Evolutionary conservation across 495 filamentous ascomycete genomes (phyloP), one percentile per base, ranked within the genome.

Genomic region (Xeromyces bisporus): DNA sequence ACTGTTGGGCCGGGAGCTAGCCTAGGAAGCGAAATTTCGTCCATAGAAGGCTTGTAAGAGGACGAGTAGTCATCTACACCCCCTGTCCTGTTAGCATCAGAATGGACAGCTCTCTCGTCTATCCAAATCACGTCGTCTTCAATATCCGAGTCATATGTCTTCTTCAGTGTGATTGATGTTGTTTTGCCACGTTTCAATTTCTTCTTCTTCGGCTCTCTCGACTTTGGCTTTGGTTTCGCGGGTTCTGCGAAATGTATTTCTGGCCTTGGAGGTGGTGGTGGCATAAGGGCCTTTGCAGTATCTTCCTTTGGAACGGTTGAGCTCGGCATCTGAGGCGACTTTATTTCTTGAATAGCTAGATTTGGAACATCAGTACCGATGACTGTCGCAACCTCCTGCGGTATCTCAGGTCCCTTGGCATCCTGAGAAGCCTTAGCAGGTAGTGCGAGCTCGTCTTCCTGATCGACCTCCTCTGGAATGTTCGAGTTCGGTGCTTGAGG

Each of bases 61-160:
- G 4, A 4, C 9, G 20, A 21, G 9, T 5, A 21, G 9, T 21
- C 20, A 9, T 21, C 20, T 5, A 5, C 9, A 4, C 4, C 5
- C 4, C 9, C 20, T 4, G 4, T 21, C 4, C 9, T 21, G 4
- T 21, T 4, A 4, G 9, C 4, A 5, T 21, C 20, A 4, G 20
- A 9, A 21, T 21, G 16, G 10, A 44, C 15, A 5, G 49, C 46
- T 6, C 41, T 43, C 10, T 56, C 48, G 8, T 59, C 57, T 0
- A 64, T 34, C 48, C 55, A 59, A 13, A 54, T 51, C 6, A 60
- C 46, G 29, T 57, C 52, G 16, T 48, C 47, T 23, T 56, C 52
- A 16, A 46, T 29, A 23, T 44, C 51, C 3, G 47, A 34, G n/a
- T 43, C 34, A 18, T 33, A 43, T 4, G 48, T 33, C 31, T 50